A percentile compares a stretch with the other conserved stretches of the same genome.
Conservation (phyloP, 495 filamentous ascomycete genomes). For the Neurospora intermedia region DNA sequence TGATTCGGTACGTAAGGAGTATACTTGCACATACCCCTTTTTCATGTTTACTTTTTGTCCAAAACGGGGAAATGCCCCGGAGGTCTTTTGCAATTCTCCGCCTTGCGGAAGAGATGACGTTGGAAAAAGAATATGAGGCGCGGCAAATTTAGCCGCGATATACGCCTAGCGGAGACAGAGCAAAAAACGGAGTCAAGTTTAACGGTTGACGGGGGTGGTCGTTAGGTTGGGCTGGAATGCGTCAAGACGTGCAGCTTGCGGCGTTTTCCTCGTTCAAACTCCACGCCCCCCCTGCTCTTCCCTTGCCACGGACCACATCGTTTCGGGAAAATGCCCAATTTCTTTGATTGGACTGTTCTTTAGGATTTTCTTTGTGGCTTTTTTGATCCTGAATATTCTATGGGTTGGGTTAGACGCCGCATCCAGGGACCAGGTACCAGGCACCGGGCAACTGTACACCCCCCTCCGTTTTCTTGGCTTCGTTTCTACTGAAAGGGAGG, state of each 20-base stretch:
- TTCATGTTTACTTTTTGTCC: neutral
- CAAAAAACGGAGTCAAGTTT: neutral
- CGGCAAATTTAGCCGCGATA: slow-evolving; percentile 16
- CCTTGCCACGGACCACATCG: slow-evolving; percentile 10
- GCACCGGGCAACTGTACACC: neutral
- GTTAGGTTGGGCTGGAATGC: slow-evolving; percentile 16
- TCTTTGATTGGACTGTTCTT: neutral
- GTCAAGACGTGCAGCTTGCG: slow-evolving; percentile 18
- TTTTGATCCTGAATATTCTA: neutral
- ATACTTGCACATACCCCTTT: slow-evolving; percentile 8
- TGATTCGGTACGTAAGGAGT: neutral
- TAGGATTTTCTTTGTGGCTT: neutral
- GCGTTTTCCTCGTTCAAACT: slow-evolving; percentile 9
- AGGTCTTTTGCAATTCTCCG: slow-evolving; percentile 1
- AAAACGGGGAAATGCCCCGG: neutral
- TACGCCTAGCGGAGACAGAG: slow-evolving; percentile 5
- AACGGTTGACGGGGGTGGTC: slow-evolving; percentile 1
- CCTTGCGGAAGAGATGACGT: slow-evolving; percentile 22
- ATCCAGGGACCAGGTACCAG: neutral
- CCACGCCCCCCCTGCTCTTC: slow-evolving; percentile 16
- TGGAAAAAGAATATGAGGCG: slow-evolving; percentile 5
- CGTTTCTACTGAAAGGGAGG: neutral
- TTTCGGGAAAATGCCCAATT: neutral
- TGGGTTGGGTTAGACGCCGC: neutral
- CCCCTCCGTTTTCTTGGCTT: neutral